Evolutionary conservation across 345 rosid genomes (phyloP).

Genomic region (Pelargonium nanum): DNA sequence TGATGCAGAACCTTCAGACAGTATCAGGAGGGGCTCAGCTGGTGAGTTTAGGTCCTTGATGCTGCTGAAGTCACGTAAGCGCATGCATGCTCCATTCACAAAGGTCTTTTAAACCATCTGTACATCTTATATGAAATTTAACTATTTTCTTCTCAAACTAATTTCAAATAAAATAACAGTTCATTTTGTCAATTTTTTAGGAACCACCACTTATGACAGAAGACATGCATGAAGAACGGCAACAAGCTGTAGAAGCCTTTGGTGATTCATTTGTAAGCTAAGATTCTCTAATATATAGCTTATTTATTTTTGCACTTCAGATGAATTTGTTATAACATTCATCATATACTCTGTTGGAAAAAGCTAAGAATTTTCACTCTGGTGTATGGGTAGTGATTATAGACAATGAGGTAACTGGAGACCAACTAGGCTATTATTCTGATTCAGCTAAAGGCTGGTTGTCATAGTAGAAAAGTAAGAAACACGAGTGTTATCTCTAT

Average conservation of each 20-base stretch:
- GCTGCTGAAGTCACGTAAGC: constrained; percentile 72
- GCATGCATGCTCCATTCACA: constrained; percentile 92
- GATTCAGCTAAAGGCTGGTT: no score
- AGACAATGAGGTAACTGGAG: no score
- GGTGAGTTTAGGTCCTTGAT: constrained; percentile 64
- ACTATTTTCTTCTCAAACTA: not conserved
- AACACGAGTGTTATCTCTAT: no score
- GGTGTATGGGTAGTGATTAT: not conserved
- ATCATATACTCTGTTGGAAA: not conserved
- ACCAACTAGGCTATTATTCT: no score
- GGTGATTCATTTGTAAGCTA: constrained; percentile 79
- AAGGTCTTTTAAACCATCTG: constrained; percentile 44
- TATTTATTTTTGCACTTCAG: not conserved
- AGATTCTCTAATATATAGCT: constrained; percentile 7
- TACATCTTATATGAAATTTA: constrained; percentile 6
- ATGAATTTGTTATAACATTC: not conserved
- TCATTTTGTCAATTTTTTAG: constrained; percentile 27
- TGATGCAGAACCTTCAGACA: no score
- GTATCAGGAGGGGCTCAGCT: not conserved
- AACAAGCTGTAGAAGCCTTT: constrained; percentile 75
- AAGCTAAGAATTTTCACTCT: not conserved
- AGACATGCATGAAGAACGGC: constrained; percentile 99
- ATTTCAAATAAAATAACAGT: not conserved
- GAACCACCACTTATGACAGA: constrained; percentile 93
- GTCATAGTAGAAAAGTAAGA: no score